Evolutionary conservation across 768 basidiomycete genomes (phyloP).

Genomic region (Tylopilus rubrobrunneus): DNA sequence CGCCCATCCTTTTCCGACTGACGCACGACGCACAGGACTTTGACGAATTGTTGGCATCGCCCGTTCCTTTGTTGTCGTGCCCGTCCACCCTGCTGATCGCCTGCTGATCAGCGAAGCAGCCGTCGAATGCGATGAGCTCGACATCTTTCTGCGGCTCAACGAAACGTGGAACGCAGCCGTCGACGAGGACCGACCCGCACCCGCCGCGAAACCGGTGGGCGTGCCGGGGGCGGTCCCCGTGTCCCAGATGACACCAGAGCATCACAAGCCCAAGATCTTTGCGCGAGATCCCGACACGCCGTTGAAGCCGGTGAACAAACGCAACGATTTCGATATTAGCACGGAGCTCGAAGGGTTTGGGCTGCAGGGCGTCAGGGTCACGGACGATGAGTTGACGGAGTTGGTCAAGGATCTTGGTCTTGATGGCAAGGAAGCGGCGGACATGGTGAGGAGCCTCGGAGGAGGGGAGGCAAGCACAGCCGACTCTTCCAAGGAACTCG

Average conservation of each 20-base stretch:
- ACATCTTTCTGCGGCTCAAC: slow-evolving; percentile 65
- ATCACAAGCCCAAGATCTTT: slow-evolving; percentile 55
- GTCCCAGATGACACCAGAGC: slow-evolving; percentile 77
- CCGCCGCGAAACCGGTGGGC: slow-evolving; percentile 60
- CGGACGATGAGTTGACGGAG: slow-evolving; percentile 67
- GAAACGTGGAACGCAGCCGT: slow-evolving; percentile 60
- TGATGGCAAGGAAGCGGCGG: slow-evolving; percentile 71
- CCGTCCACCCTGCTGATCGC: slow-evolving; percentile 5
- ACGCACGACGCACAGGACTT: slow-evolving; percentile 48
- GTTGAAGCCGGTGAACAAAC: slow-evolving; percentile 55
- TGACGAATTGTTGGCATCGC: slow-evolving; percentile 60
- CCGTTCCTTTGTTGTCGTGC: neutral
- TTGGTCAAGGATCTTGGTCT: slow-evolving; percentile 75
- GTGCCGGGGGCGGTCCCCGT: slow-evolving; percentile 77
- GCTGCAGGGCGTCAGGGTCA: slow-evolving; percentile 72
- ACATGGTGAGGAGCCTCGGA: slow-evolving; percentile 63
- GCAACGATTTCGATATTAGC: slow-evolving; percentile 59
- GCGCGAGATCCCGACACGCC: slow-evolving; percentile 43
- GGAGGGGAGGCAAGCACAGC: slow-evolving; percentile 27
- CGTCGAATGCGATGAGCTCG: slow-evolving; percentile 73
- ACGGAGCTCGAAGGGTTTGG: slow-evolving; percentile 68
- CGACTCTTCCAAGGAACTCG: slow-evolving; percentile 7
- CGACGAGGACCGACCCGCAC: slow-evolving; percentile 59
- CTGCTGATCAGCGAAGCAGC: slow-evolving; percentile 66
- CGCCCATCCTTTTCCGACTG: neutral